Conservation (phyloP, 441 rosid species). For the Gossypium lobatum region DNA sequence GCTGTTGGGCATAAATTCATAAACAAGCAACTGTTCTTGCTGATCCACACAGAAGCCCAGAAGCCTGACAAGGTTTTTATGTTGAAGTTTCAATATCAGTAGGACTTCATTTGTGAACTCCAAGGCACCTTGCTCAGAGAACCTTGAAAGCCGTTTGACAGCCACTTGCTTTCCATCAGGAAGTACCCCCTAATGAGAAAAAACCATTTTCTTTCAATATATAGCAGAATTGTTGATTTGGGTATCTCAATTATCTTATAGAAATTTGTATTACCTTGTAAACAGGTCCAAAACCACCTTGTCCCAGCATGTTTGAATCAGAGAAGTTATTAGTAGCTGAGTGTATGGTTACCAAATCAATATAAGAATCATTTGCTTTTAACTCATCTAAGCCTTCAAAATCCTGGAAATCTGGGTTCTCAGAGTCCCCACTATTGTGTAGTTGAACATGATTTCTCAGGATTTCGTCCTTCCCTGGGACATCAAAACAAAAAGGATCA, state of each 20-base stretch:
- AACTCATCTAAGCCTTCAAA: background rate
- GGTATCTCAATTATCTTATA: background rate
- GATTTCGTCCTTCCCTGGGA: constrained; percentile 10
- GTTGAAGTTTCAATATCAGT: constrained; percentile 35
- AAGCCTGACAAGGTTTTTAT: constrained; percentile 34
- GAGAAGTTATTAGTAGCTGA: constrained; percentile 17
- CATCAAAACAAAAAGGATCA: background rate
- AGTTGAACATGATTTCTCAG: background rate
- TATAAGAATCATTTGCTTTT: constrained; percentile 14
- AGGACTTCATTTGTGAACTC: constrained; percentile 37
- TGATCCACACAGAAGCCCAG: constrained; percentile 30
- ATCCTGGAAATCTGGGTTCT: background rate
- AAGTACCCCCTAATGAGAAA: constrained; percentile 26
- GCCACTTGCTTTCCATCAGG: constrained; percentile 37
- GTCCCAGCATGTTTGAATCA: constrained; percentile 18
- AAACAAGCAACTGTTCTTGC: constrained; percentile 31
- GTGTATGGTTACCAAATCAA: constrained; percentile 9
- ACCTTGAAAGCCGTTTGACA: constrained; percentile 38
- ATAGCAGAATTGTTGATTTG: background rate
- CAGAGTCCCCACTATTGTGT: background rate
- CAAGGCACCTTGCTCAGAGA: constrained; percentile 27
- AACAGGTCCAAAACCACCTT: constrained; percentile 21
- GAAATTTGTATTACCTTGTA: constrained; percentile 16
- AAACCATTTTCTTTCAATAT: background rate
- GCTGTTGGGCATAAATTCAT: constrained; percentile 35